Conservation (phyloP, 2,329 filamentous ascomycete genomes). For the Neodidymelliopsis sp. region DNA sequence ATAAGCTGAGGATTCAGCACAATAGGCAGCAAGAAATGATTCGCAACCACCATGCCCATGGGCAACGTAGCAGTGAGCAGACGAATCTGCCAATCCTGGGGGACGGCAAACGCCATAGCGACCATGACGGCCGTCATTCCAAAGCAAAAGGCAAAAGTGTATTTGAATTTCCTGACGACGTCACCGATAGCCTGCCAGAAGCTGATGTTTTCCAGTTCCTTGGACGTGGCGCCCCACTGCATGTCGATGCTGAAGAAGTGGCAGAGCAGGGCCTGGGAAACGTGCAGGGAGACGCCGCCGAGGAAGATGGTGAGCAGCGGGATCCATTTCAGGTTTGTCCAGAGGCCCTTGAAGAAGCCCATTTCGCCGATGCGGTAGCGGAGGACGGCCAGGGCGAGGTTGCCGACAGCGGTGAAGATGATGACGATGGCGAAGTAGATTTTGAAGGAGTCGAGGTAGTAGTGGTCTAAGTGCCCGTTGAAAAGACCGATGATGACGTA, state of each 20-base stretch:
- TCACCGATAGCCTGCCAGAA: conserved; percentile 86
- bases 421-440: conserved; percentile 69
- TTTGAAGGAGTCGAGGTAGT: conserved; percentile 78
- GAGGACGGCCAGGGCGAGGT: conserved; percentile 67
- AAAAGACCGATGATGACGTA: conserved; percentile 77
- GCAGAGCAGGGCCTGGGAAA: conserved; percentile 78
- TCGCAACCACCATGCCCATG: conserved; percentile 71
- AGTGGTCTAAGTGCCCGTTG: conserved; percentile 78
- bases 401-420: conserved; percentile 70
- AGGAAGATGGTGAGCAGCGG: conserved; percentile 79
- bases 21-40: conserved; percentile 75
- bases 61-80: conserved; percentile 73
- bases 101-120: conserved; percentile 71
- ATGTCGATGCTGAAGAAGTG: conserved; percentile 90
- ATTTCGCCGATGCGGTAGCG: conserved; percentile 68
- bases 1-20: conserved; percentile 80
- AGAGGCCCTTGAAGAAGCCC: conserved; percentile 57
- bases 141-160: conserved; percentile 68
- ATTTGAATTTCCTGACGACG: conserved; percentile 79
- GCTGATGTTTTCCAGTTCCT: conserved; percentile 81
- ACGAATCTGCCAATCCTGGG: conserved; percentile 60
- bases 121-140: conserved; percentile 68
- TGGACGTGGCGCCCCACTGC: conserved; percentile 84
- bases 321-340: conserved; percentile 69
- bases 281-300: conserved; percentile 80